Conservation (phyloP, 2,329 filamentous ascomycete genomes). For the Cytospora schulzeri region DNA sequence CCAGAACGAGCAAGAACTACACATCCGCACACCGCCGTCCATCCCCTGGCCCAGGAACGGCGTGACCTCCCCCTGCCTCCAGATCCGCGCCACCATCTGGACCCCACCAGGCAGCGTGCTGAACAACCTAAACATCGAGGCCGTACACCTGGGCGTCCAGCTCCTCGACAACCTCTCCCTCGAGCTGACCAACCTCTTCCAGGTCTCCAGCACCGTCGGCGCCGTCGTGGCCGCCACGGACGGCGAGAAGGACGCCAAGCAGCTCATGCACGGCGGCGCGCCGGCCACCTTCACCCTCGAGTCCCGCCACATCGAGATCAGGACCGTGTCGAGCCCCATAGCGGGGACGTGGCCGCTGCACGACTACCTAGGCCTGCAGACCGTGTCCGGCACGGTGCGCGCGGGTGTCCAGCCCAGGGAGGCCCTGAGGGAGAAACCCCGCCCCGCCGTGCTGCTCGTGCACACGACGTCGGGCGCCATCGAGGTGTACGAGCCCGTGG, state of each 20-base stretch:
- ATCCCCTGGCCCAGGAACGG: slow-evolving; percentile 30
- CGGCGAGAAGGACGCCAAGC: slow-evolving; percentile 30
- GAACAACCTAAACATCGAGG: slow-evolving; percentile 40
- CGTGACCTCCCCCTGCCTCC: slow-evolving; percentile 45
- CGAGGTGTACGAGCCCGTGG: slow-evolving; percentile 45
- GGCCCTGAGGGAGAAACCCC: slow-evolving; percentile 38
- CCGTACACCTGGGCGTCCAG: slow-evolving; percentile 44
- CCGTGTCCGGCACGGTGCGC: slow-evolving; percentile 47
- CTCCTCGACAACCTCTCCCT: slow-evolving; percentile 46
- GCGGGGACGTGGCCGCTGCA: slow-evolving; percentile 54
- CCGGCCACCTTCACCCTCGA: slow-evolving; percentile 44
- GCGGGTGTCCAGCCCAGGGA: slow-evolving; percentile 46
- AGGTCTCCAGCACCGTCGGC: slow-evolving; percentile 43
- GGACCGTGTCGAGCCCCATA: slow-evolving; percentile 48
- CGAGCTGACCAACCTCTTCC: slow-evolving; percentile 33
- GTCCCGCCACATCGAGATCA: slow-evolving; percentile 45
- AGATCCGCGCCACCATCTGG: slow-evolving; percentile 50
- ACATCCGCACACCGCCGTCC: slow-evolving; percentile 42
- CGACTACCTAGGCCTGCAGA: slow-evolving; percentile 48
- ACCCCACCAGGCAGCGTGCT: slow-evolving; percentile 46
- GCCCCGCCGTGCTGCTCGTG: slow-evolving; percentile 45
- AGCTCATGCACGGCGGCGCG: slow-evolving; percentile 34
- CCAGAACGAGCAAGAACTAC: slow-evolving; percentile 41
- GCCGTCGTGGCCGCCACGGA: slow-evolving; percentile 41
- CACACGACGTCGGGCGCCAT: slow-evolving; percentile 48